phyloP scores from a whole-genome alignment of 768 basidiomycete genomes.

The Guyanaporus albipodus region DNA sequence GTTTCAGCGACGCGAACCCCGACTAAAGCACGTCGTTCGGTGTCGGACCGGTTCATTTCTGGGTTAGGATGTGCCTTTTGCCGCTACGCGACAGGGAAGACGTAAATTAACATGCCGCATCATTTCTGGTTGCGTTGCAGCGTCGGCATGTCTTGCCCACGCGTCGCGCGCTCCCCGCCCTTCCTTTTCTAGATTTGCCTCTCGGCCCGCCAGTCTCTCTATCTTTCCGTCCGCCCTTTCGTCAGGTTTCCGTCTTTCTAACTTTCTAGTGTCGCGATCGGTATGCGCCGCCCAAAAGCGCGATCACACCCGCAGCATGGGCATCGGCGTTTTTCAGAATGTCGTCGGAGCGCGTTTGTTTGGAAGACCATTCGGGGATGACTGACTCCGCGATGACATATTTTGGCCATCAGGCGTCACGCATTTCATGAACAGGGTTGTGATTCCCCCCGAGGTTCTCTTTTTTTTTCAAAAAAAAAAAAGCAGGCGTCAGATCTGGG shows the following conservation, averaged over 20 bases:
- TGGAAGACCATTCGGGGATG: too few species aligned
- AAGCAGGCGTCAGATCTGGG: background rate
- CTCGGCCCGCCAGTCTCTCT: background rate
- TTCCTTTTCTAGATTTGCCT: background rate
- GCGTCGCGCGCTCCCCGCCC: too few species aligned
- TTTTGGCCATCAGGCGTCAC: slow-evolving; percentile 1
- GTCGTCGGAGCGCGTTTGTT: slow-evolving; percentile 13
- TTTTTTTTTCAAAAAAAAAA: too few species aligned
- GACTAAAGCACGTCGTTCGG: slow-evolving; percentile 7
- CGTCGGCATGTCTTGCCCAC: slow-evolving; percentile 17
- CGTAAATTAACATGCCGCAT: slow-evolving; percentile 27
- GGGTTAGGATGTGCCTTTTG: slow-evolving; percentile 3
- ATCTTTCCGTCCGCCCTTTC: background rate
- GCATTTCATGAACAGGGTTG: background rate
- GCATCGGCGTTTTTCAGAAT: background rate
- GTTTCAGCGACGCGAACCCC: slow-evolving; percentile 4
- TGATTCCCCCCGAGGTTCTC: background rate
- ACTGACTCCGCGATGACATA: slow-evolving; percentile 2
- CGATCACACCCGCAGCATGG: slow-evolving; percentile 8
- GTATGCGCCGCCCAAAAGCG: background rate
- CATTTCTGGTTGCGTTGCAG: slow-evolving; percentile 13
- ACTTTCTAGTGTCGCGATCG: too few species aligned
- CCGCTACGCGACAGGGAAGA: slow-evolving; percentile 15
- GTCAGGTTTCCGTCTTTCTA: too few species aligned
- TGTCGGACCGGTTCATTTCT: slow-evolving; percentile 10